Percentiles rank a stretch among this genome's conserved stretches.
These are phyloP conservation scores for Globisporangium spiculum DNA, from an alignment of 352 stramenopile species.

Conservation along the genomic window DNA sequence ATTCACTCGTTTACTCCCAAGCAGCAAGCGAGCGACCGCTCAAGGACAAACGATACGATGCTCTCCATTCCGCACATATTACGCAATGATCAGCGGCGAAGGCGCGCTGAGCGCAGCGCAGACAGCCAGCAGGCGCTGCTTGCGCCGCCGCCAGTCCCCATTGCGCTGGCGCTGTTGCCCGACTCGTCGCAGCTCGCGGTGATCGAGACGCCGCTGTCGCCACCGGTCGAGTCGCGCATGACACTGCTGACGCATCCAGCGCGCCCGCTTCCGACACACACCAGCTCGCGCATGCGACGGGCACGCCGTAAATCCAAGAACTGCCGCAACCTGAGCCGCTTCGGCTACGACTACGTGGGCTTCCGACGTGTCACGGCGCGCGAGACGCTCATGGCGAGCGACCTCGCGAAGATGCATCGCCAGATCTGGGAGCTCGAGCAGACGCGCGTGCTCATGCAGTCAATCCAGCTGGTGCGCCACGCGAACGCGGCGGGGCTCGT, in stretches of 20 bases:
- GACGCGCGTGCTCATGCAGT: conserved; percentile 38
- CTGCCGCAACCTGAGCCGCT: conserved; percentile 36
- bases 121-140: background rate
- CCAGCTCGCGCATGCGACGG: conserved; percentile 2
- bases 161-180: conserved; percentile 13
- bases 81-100: conserved; percentile 9
- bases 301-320: conserved; percentile 35
- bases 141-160: background rate
- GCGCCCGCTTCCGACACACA: background rate
- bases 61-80: conserved; percentile 32
- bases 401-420: conserved; percentile 30
- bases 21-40: background rate
- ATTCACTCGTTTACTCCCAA: background rate
- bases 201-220: conserved; percentile 7
- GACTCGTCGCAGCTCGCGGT: conserved; percentile 16
- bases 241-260: background rate
- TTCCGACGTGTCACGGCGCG: conserved; percentile 34
- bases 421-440: conserved; percentile 48
- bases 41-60: conserved; percentile 12
- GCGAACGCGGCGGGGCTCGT: conserved; percentile 42
- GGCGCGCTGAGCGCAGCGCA: background rate
- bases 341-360: conserved; percentile 24
- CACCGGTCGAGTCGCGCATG: background rate
- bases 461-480: conserved; percentile 37
- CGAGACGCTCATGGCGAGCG: conserved; percentile 27